These are phyloP conservation scores for Colletotrichum neosansevieriae DNA, from an alignment of 2,329 filamentous ascomycete genomes.

Conservation along the genomic window DNA sequence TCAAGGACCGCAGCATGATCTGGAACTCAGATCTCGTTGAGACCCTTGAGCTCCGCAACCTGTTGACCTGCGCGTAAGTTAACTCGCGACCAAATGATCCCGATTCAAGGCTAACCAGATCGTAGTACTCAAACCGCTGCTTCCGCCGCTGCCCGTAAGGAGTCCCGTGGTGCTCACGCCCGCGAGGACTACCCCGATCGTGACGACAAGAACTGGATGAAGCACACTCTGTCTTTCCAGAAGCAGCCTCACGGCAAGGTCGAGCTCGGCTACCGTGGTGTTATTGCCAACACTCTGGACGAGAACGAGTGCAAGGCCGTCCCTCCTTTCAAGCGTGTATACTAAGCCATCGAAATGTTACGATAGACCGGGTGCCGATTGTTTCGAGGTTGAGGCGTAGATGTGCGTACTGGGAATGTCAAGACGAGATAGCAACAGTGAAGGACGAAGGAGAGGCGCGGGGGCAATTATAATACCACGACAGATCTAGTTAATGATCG, in stretches of 20 bases:
- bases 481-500: conserved; percentile 33
- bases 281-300: conserved; percentile 86
- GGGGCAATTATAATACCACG: conserved; percentile 35
- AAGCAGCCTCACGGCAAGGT: conserved; percentile 90
- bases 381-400: conserved; percentile 5
- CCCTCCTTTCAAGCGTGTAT: conserved; percentile 94
- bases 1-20: conserved; percentile 99
- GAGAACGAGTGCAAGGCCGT: conserved; percentile 97
- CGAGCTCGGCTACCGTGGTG: conserved; percentile 86
- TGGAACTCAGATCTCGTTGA: conserved; percentile 99
- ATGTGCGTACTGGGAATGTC: conserved; percentile 10
- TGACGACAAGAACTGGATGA: conserved; percentile 98
- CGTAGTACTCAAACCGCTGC: conserved; percentile 87
- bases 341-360: conserved; percentile 63
- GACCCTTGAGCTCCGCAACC: conserved; percentile 93
- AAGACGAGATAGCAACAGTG: neutral
- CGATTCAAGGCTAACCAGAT: conserved; percentile 28
- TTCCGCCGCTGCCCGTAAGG: conserved; percentile 92
- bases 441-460: conserved; percentile 4
- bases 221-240: conserved; percentile 98
- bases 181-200: conserved; percentile 96
- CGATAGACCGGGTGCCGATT: conserved; percentile 34
- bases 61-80: conserved; percentile 94
- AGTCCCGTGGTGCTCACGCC: conserved; percentile 96
- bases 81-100: neutral